These are phyloP conservation scores for Ascodesmis nigricans DNA, from an alignment of 495 filamentous ascomycete genomes.

Conservation along the genomic window DNA sequence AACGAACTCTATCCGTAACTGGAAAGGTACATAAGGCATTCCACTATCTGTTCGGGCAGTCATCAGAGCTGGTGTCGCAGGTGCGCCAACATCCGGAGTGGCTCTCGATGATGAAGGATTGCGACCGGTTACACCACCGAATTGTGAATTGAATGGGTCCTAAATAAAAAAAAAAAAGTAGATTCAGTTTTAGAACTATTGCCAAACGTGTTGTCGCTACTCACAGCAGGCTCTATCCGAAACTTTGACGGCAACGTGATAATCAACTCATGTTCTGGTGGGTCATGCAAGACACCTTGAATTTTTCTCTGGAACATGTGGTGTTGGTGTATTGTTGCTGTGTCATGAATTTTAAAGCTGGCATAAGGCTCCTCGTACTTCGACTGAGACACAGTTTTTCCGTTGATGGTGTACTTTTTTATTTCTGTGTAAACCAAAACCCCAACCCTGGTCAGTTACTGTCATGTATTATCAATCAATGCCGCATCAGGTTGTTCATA, in stretches of 20 bases:
- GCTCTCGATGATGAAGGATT: constrained; percentile 18
- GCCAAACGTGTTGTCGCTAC: constrained; percentile 25
- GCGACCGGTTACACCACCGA: constrained; percentile 25
- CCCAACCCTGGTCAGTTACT: constrained; percentile 3
- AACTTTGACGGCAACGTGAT: constrained; percentile 43
- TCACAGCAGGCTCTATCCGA: constrained; percentile 38
- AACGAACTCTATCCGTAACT: constrained; percentile 47
- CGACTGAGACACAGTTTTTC: constrained; percentile 31
- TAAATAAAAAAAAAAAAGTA: constrained; percentile 16
- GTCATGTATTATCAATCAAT: too few relatives aligned
- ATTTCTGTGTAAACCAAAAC: constrained; percentile 17
- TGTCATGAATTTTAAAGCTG: constrained; percentile 37
- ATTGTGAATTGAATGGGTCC: constrained; percentile 11
- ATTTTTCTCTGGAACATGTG: constrained; percentile 47
- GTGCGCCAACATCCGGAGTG: constrained; percentile 21
- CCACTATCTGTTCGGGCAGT: constrained; percentile 18
- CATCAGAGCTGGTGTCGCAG: constrained; percentile 19
- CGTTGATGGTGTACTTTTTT: constrained; percentile 43
- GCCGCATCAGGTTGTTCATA: constrained; percentile 24
- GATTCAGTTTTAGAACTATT: constrained; percentile 4
- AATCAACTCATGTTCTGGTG: constrained; percentile 35
- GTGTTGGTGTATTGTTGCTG: constrained; percentile 50
- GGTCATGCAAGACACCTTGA: constrained; percentile 36
- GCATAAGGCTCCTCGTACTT: constrained; percentile 56
- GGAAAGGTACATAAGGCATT: constrained; percentile 35